phyloP scores from a whole-genome alignment of 2,329 filamentous ascomycete genomes.

The Aspergillus unguis region DNA sequence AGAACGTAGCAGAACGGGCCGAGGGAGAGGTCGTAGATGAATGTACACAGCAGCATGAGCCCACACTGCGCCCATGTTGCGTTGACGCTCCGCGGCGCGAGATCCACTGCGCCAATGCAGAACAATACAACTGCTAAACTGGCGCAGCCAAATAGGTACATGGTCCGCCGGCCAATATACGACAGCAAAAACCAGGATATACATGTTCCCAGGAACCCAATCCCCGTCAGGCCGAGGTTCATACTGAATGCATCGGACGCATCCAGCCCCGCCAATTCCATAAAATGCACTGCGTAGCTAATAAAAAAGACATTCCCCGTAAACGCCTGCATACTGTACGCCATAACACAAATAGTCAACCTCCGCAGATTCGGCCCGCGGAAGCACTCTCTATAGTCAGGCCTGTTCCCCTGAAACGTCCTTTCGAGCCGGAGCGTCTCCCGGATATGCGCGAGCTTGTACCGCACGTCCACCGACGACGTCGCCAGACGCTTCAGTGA shows the following conservation, averaged over 20 bases:
- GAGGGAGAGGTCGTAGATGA: conserved; percentile 41
- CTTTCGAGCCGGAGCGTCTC: conserved; percentile 27
- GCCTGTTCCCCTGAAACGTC: conserved; percentile 13
- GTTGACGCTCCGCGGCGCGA: conserved; percentile 29
- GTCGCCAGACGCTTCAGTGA: conserved; percentile 22
- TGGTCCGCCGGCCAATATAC: conserved; percentile 38
- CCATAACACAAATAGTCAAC: conserved; percentile 27
- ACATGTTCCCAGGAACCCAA: conserved; percentile 44
- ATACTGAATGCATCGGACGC: conserved; percentile 29
- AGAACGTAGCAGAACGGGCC: conserved; percentile 16
- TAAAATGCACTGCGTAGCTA: conserved; percentile 33
- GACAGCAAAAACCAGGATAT: conserved; percentile 43
- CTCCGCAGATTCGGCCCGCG: conserved; percentile 28
- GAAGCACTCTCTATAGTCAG: conserved; percentile 26
- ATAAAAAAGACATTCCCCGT: conserved; percentile 30
- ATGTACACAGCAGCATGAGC: conserved; percentile 34
- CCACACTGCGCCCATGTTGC: conserved; percentile 42
- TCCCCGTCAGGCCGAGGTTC: conserved; percentile 41
- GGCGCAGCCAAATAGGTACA: conserved; percentile 40
- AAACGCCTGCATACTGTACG: conserved; percentile 31
- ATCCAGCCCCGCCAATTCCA: conserved; percentile 32
- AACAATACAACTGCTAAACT: conserved; percentile 34
- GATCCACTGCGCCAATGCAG: conserved; percentile 40
- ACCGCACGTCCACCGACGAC: conserved; percentile 18
- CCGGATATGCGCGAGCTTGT: conserved; percentile 26